These are phyloP conservation scores for Sporothrix variecibatus DNA, from an alignment of 2,329 filamentous ascomycete species.

Conservation along the genomic window DNA sequence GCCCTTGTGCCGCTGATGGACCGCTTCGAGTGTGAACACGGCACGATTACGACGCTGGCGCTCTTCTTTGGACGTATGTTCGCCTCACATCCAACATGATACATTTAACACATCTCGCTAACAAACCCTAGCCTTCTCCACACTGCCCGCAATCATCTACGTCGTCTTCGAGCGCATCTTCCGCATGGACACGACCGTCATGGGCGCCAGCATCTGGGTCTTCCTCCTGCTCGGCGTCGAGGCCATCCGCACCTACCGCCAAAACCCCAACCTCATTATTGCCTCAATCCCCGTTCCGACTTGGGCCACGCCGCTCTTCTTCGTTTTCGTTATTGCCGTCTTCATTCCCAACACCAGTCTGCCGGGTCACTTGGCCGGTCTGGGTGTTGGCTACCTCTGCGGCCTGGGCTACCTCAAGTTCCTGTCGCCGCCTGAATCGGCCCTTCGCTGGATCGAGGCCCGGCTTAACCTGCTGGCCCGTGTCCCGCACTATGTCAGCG, in stretches of 20 bases:
- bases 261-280: constrained; percentile 74
- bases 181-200: constrained; percentile 68
- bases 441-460: constrained; percentile 82
- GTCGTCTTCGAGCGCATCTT: constrained; percentile 76
- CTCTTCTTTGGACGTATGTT: constrained; percentile 90
- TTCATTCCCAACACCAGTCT: constrained; percentile 81
- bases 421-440: constrained; percentile 84
- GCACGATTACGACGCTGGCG: constrained; percentile 82
- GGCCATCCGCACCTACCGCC: constrained; percentile 79
- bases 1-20: constrained; percentile 87
- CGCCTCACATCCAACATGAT: neutral
- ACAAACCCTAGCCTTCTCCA: constrained; percentile 63
- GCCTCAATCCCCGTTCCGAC: constrained; percentile 74
- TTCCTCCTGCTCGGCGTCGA: constrained; percentile 85
- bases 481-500: constrained; percentile 87
- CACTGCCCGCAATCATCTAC: constrained; percentile 80
- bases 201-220: constrained; percentile 90
- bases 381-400: constrained; percentile 86
- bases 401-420: constrained; percentile 88
- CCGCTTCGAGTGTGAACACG: constrained; percentile 89
- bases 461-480: constrained; percentile 83
- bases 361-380: constrained; percentile 81
- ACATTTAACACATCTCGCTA: neutral
- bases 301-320: constrained; percentile 83
- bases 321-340: constrained; percentile 72